Conservation (phyloP, 2,329 filamentous ascomycete genomes). For the Trichoderma sp. region DNA sequence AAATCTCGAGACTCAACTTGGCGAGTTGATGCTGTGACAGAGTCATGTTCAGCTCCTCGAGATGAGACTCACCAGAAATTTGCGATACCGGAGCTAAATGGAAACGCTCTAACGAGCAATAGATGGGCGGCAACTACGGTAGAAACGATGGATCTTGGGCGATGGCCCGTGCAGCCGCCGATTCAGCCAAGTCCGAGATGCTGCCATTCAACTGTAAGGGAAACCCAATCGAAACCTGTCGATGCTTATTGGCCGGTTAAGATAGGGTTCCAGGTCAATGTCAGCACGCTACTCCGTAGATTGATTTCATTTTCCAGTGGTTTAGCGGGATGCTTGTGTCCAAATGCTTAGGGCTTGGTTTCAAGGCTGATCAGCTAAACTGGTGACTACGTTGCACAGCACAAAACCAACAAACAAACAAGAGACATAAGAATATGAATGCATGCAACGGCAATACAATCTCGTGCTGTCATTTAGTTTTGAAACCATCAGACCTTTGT, state of each 20-base stretch:
- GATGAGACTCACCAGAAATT: not conserved
- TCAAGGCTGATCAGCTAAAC: not conserved
- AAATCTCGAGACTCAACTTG: not conserved
- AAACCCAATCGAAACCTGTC: not conserved
- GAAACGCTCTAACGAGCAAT: not conserved
- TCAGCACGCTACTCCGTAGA: not conserved
- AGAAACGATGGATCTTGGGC: not conserved
- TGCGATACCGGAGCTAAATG: constrained; percentile 19
- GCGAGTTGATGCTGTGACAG: not conserved
- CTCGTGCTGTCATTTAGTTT: not conserved
- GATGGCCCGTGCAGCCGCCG: constrained; percentile 14
- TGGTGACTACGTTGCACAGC: not conserved
- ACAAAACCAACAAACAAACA: not conserved
- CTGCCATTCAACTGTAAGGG: not conserved
- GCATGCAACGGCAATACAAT: not conserved
- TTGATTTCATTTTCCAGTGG: not conserved
- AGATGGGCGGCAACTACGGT: not conserved
- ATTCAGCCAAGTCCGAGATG: not conserved
- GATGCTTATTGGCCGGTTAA: not conserved
- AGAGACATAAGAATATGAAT: not conserved
- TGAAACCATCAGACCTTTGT: not conserved
- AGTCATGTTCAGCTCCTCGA: not conserved
- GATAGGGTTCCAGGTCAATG: not conserved
- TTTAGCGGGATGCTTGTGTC: not conserved
- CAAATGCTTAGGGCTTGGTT: not conserved